Percentiles rank a stretch among this genome's conserved stretches.
Conservation (phyloP, 2,329 filamentous ascomycete species). For the Aspergillus pseudoglaucus region DNA sequence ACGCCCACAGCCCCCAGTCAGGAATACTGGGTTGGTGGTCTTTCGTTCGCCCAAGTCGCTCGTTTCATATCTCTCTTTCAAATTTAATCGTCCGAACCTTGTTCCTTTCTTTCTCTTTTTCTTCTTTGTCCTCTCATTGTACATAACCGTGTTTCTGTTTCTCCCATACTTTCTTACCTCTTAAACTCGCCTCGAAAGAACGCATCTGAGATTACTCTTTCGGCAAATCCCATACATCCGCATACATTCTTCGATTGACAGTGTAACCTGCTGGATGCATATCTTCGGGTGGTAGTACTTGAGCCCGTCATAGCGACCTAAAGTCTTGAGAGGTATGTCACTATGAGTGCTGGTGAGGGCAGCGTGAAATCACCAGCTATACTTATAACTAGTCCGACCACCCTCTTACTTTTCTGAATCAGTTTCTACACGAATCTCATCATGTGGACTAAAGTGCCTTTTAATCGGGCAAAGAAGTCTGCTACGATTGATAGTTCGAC, state of each 20-base stretch:
- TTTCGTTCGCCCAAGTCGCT: background rate
- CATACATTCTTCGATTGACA: background rate
- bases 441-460: conserved; percentile 51
- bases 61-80: background rate
- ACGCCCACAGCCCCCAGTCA: background rate
- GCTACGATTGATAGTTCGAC: conserved; percentile 41
- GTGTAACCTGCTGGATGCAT: background rate
- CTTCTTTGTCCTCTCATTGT: background rate
- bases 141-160: background rate
- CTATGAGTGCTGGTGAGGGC: background rate
- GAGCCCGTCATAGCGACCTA: too few relatives aligned
- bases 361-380: background rate
- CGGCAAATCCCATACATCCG: background rate
- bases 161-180: background rate
- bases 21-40: background rate
- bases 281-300: background rate
- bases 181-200: background rate
- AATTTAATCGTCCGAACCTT: background rate
- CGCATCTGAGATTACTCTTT: too few relatives aligned
- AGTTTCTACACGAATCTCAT: conserved; percentile 9
- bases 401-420: background rate
- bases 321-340: background rate
- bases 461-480: conserved; percentile 41
- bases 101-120: conserved; percentile 2
- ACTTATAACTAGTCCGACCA: background rate